phyloP scores from a whole-genome alignment of 2,329 filamentous ascomycete species.

The Diaporthe sp. region DNA sequence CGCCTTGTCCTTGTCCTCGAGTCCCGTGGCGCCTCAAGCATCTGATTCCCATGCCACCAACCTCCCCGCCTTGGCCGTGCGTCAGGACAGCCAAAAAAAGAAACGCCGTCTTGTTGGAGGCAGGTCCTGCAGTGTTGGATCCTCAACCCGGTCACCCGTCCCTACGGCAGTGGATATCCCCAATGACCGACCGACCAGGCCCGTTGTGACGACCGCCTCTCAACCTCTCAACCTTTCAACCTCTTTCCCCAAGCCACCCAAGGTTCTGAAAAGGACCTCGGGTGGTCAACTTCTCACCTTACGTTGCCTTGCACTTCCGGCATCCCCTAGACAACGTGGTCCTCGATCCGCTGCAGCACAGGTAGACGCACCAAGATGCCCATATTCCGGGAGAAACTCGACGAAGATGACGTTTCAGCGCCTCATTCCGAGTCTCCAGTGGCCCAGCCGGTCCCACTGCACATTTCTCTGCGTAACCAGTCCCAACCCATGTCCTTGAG shows the following conservation, averaged over 20 bases:
- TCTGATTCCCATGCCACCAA: conserved; percentile 24
- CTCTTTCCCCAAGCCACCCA: conserved; percentile 33
- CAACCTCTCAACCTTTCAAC: conserved; percentile 3
- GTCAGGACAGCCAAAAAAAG: conserved; percentile 14
- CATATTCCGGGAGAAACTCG: conserved; percentile 39
- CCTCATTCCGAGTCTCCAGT: conserved; percentile 24
- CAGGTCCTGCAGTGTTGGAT: conserved; percentile 26
- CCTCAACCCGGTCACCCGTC: conserved; percentile 18
- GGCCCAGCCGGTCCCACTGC: conserved; percentile 23
- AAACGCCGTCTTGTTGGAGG: background rate
- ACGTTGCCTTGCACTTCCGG: background rate
- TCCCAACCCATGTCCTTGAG: conserved; percentile 40
- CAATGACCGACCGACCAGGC: conserved; percentile 31
- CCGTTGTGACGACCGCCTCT: conserved; percentile 32
- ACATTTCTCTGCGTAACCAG: conserved; percentile 12
- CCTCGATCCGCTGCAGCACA: background rate
- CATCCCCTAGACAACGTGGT: background rate
- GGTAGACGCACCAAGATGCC: conserved; percentile 36
- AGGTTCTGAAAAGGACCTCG: conserved; percentile 42
- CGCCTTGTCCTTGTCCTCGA: background rate
- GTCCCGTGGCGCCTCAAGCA: background rate
- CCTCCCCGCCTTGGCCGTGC: conserved; percentile 10
- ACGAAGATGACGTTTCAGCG: conserved; percentile 36
- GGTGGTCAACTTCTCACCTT: conserved; percentile 31
- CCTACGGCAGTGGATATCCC: conserved; percentile 16